Evolutionary conservation across 257 asterid genomes (phyloP).

Genomic region (Solanum clarkiae): DNA sequence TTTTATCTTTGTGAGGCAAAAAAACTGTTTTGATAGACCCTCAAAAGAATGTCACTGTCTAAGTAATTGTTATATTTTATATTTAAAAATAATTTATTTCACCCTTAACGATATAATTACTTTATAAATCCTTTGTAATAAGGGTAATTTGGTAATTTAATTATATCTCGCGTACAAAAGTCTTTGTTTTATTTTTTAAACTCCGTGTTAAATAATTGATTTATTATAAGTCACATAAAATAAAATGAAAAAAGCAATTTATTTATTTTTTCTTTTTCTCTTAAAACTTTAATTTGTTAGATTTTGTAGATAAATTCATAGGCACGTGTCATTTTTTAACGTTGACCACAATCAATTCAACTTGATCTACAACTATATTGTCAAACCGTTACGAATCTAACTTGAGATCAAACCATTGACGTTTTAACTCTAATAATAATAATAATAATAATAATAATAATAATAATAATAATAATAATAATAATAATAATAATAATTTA

Average conservation of each 20-base stretch:
- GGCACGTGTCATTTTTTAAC: not conserved
- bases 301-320: not conserved
- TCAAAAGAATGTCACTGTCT: too few relatives aligned
- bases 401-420: not conserved
- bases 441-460: too few relatives aligned
- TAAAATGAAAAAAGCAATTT: not conserved
- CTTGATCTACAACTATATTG: not conserved
- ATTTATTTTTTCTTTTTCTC: not conserved
- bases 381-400: not conserved
- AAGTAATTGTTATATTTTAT: not conserved
- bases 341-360: not conserved
- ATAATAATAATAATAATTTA: too few relatives aligned
- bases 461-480: not conserved
- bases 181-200: not conserved
- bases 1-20: too few relatives aligned
- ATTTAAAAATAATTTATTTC: not conserved
- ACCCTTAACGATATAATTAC: not conserved
- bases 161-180: not conserved
- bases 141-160: not conserved
- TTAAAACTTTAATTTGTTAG: not conserved
- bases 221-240: not conserved
- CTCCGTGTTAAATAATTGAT: not conserved
- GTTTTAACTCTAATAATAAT: not conserved
- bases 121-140: not conserved
- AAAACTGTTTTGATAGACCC: too few relatives aligned